These are phyloP conservation scores for Ailanthus altissimus DNA, from an alignment of 345 rosid genomes.

Conservation along the genomic window DNA sequence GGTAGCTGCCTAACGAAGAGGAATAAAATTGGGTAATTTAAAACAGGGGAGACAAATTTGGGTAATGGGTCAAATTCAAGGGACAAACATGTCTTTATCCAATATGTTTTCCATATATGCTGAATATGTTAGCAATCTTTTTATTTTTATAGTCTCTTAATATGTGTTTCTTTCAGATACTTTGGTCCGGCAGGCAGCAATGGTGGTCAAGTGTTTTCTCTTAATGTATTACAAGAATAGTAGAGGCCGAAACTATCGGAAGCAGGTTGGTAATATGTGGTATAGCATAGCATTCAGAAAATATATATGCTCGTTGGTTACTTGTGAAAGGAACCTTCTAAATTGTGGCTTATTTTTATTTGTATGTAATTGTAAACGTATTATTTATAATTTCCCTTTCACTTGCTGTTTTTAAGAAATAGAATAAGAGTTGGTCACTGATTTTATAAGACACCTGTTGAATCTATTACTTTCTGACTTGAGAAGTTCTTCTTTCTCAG, in stretches of 20 bases:
- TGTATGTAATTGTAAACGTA: not conserved
- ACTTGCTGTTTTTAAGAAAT: not conserved
- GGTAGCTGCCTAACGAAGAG: too few relatives aligned
- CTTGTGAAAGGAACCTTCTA: not conserved
- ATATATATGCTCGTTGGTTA: not conserved
- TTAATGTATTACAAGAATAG: constrained; percentile 91
- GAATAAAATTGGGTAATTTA: too few relatives aligned
- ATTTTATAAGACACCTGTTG: not conserved
- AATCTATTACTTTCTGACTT: constrained; percentile 11
- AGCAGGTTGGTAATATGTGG: constrained; percentile 58
- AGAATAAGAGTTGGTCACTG: not conserved
- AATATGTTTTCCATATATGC: constrained; percentile 9
- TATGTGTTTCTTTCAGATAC: constrained; percentile 63
- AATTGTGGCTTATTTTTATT: not conserved
- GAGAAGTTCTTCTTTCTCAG: constrained; percentile 34
- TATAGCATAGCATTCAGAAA: not conserved
- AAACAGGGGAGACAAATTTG: too few relatives aligned
- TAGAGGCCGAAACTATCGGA: constrained; percentile 91
- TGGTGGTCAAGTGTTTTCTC: constrained; percentile 83
- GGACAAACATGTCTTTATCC: too few relatives aligned
- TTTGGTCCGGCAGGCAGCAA: constrained; percentile 86
- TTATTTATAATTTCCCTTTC: not conserved
- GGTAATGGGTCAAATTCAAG: too few relatives aligned
- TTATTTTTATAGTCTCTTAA: constrained; percentile 16
- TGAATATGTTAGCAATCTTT: constrained; percentile 8